phyloP scores from a whole-genome alignment of 164 flowering plant species.

The Piper betle region DNA sequence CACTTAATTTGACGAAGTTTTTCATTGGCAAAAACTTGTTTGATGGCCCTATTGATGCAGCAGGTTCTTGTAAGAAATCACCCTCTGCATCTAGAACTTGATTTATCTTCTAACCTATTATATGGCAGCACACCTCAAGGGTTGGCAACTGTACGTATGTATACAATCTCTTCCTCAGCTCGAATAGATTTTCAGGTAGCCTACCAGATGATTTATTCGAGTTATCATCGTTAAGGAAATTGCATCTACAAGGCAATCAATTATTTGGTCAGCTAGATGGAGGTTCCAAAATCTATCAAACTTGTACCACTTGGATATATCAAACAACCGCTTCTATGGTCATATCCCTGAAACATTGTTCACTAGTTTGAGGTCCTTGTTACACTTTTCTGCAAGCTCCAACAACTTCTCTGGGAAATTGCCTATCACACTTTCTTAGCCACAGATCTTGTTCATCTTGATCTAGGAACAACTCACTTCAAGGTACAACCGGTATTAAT shows the following conservation, averaged over 20 bases:
- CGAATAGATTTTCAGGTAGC: conserved; percentile 4
- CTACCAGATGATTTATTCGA: conserved; percentile 5
- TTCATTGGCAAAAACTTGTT: conserved; percentile 6
- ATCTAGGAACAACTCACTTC: conserved; percentile 10
- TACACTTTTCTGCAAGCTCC: conserved; percentile 6
- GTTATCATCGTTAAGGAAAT: conserved; percentile 2
- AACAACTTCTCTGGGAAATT: conserved; percentile 6
- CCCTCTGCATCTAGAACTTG: background rate
- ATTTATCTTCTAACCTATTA: conserved; percentile 8
- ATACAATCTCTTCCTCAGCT: background rate
- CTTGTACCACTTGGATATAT: conserved; percentile 5
- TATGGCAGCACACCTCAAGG: conserved; percentile 5
- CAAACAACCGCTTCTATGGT: conserved; percentile 10
- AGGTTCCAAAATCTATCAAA: conserved; percentile 5
- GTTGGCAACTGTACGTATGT: conserved; percentile 1
- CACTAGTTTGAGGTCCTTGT: conserved; percentile 2
- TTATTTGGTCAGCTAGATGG: conserved; percentile 6
- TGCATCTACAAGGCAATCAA: conserved; percentile 3
- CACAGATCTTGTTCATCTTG: background rate
- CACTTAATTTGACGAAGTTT: conserved; percentile 4
- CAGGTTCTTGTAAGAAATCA: conserved; percentile 1
- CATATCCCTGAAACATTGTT: conserved; percentile 6
- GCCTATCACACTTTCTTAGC: conserved; percentile 4
- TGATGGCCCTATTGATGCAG: conserved; percentile 4
- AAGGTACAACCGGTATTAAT: conserved; percentile 24